phyloP scores from a whole-genome alignment of 78 protist genomes.

The Bodo saltans region DNA sequence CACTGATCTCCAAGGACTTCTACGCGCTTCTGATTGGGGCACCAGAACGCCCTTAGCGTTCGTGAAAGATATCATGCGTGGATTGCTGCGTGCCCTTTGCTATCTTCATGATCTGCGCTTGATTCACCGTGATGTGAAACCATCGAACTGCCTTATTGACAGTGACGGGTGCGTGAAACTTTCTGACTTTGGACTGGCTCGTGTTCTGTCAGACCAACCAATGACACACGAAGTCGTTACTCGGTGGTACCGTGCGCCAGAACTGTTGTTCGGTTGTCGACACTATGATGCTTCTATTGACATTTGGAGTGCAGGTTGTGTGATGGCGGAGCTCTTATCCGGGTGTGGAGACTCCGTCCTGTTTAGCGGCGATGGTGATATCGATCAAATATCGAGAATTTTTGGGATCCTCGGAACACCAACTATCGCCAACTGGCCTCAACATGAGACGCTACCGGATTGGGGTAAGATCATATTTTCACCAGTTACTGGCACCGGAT shows the following conservation, averaged over 20 bases:
- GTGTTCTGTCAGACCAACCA: conserved; percentile 73
- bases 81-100: background rate
- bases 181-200: conserved; percentile 97
- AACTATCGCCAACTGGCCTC: background rate
- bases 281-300: conserved; percentile 91
- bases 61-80: background rate
- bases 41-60: background rate
- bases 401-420: conserved; percentile 21
- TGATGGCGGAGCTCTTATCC: conserved; percentile 92
- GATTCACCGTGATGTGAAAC: conserved; percentile 64
- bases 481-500: background rate
- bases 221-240: conserved; percentile 92
- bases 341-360: conserved; percentile 57
- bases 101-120: conserved; percentile 42
- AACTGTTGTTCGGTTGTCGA: conserved; percentile 90
- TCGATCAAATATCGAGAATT: conserved; percentile 88
- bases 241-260: conserved; percentile 97
- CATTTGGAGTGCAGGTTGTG: conserved; percentile 94
- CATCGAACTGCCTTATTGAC: conserved; percentile 83
- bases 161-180: conserved; percentile 79
- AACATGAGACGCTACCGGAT: background rate
- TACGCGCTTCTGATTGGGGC: background rate
- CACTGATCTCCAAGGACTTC: background rate
- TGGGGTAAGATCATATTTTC: background rate
- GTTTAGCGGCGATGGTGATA: conserved; percentile 85